A percentile compares a stretch with the other conserved stretches of the same genome.
These are phyloP conservation scores for Xylaria intraflava DNA, from an alignment of 495 filamentous ascomycete species.

Conservation along the genomic window DNA sequence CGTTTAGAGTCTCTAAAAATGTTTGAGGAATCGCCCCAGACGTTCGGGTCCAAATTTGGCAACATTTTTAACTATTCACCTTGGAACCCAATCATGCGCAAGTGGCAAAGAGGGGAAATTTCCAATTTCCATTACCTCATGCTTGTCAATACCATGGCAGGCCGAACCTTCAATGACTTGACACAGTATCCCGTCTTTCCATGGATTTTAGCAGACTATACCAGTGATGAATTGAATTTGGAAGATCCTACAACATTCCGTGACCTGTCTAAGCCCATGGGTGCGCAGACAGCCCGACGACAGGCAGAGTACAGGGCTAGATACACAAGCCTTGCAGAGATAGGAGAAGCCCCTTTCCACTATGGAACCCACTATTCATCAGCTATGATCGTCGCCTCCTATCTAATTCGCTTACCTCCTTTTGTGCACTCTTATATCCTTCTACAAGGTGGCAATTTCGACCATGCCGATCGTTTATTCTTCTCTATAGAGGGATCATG, in stretches of 20 bases:
- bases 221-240: constrained; percentile 88
- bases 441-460: constrained; percentile 93
- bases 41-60: constrained; percentile 86
- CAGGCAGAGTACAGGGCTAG: constrained; percentile 72
- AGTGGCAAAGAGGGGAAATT: constrained; percentile 89
- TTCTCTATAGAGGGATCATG: constrained; percentile 89
- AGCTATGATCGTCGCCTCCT: constrained; percentile 96
- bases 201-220: constrained; percentile 94
- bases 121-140: constrained; percentile 99
- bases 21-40: constrained; percentile 72
- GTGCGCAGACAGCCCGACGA: constrained; percentile 72
- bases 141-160: constrained; percentile 96
- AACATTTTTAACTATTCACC: constrained; percentile 77
- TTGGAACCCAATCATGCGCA: constrained; percentile 76
- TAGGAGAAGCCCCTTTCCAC: constrained; percentile 87
- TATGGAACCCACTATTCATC: constrained; percentile 99
- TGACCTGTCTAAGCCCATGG: constrained; percentile 94
- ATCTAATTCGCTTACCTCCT: constrained; percentile 88
- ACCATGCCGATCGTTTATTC: constrained; percentile 92
- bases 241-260: constrained; percentile 77
- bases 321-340: constrained; percentile 84
- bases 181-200: constrained; percentile 98
- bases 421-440: constrained; percentile 96
- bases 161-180: constrained; percentile 93
- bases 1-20: constrained; percentile 77